Base-by-base conservation (phyloP, 1,139 yeast genomes). In the Debaryomyces sp. region DNA sequence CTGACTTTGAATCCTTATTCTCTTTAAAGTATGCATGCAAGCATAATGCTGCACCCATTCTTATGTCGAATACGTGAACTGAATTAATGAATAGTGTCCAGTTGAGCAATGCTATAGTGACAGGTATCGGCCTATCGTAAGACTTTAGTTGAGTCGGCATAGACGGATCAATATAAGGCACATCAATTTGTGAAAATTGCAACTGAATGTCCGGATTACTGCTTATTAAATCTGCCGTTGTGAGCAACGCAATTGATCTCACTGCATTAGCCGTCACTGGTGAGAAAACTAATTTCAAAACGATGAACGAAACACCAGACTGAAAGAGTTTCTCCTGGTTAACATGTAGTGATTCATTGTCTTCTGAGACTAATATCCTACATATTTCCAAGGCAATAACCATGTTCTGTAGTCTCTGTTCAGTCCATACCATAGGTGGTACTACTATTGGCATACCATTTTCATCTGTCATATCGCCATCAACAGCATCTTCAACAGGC, bases 91-190 rank as follows among this genome's bases (percentile, higher is more conserved):
- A 77, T 12, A 92, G 70, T 29, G 90, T 78, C 98, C 98, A 94
- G 55, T 88, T 86, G 34, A 92, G 64, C 45, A 94, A 72, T 0
- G 96, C 91, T 33, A 80, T 76, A 0, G 89, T 77, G 0, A 89
- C 96, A 0, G 97, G 95, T 7, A 84, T 64, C 1, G 68, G 60
- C 44, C 54, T 57, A 41, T 66, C 68, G 45, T 62, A 71, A 0
- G 61, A 45, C 47, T 75, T 78, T 13, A 69, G 56, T 47, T 71
- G 77, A 5, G 76, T 59, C 1, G 90, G 89, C 51, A 87, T 66
- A n/a, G 89, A 78, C 7, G 97, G 91, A 61, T 91, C 97, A 51
- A 91, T 73, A 60, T 85, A 89, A 0, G 99, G 99, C 5, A 94
- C 97, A 63, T 94, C 98, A 21, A 92, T 85, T 49, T 83, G 84